A percentile compares a stretch with the other conserved stretches of the same genome.
phyloP scores from a whole-genome alignment of 768 basidiomycete species.

The Lentinula boryana region DNA sequence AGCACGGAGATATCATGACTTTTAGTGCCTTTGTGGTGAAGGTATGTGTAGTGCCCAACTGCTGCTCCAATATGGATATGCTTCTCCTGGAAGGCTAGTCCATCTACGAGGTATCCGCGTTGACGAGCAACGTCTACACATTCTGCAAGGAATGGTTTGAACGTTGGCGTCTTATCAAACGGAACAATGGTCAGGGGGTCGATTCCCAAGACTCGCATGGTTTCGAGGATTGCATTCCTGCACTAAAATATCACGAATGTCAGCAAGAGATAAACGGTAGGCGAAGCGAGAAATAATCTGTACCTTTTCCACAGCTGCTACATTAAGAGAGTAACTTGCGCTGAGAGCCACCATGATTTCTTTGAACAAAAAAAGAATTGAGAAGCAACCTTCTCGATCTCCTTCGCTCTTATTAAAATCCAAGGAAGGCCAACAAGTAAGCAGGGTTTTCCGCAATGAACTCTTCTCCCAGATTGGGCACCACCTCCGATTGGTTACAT shows the following conservation, averaged over 20 bases:
- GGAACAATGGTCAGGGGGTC: slow-evolving; percentile 1
- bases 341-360: no score
- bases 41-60: slow-evolving; percentile 9
- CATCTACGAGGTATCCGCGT: slow-evolving; percentile 2
- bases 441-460: no score
- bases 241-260: not conserved
- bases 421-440: no score
- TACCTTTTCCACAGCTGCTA: no score
- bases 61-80: slow-evolving; percentile 8
- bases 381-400: no score
- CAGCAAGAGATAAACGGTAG: not conserved
- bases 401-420: no score
- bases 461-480: no score
- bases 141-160: slow-evolving; percentile 6
- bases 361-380: no score
- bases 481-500: no score
- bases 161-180: slow-evolving; percentile 7
- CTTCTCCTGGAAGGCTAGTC: slow-evolving; percentile 2
- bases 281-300: not conserved
- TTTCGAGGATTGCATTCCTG: slow-evolving; percentile 8
- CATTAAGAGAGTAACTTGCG: no score
- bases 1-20: slow-evolving; percentile 1
- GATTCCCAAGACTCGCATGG: slow-evolving; percentile 2
- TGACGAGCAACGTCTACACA: slow-evolving; percentile 5
- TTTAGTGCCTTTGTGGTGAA: not conserved